Percentiles rank a stretch among this genome's conserved stretches.
phyloP scores from a whole-genome alignment of 495 filamentous ascomycete genomes.

The Podospora pseudocomata region DNA sequence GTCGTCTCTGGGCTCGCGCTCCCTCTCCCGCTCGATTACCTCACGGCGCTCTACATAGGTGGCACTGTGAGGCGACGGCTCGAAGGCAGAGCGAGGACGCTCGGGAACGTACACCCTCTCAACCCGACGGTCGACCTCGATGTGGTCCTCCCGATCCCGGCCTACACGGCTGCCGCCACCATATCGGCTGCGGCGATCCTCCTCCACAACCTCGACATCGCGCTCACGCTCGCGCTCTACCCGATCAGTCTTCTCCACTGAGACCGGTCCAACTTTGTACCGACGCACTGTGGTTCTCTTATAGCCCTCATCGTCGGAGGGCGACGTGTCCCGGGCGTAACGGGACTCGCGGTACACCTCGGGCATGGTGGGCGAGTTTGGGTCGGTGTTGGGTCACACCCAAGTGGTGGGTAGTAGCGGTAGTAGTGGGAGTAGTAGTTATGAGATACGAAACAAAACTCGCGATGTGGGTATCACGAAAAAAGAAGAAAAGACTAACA shows the following conservation, averaged over 20 bases:
- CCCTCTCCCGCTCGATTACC: conserved; percentile 38
- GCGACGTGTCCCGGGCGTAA: conserved; percentile 44
- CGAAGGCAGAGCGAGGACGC: conserved; percentile 42
- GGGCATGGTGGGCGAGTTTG: conserved; percentile 34
- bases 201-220: conserved; percentile 46
- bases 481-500: conserved; percentile 13
- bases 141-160: conserved; percentile 35
- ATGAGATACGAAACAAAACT: not conserved
- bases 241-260: not conserved
- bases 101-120: conserved; percentile 46
- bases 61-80: conserved; percentile 37
- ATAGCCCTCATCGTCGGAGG: conserved; percentile 47
- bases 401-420: not conserved
- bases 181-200: conserved; percentile 46
- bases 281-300: conserved; percentile 51
- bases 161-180: conserved; percentile 32
- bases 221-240: conserved; percentile 39
- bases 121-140: conserved; percentile 48
- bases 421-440: not conserved
- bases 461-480: conserved; percentile 20
- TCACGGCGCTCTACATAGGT: conserved; percentile 33
- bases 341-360: conserved; percentile 48
- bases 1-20: conserved; percentile 46
- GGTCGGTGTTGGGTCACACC: conserved; percentile 14
- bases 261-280: conserved; percentile 46